A percentile compares a stretch with the other conserved stretches of the same genome.
Conservation (phyloP, 129 eudicot species). For the Pulicaria dysenterica region DNA sequence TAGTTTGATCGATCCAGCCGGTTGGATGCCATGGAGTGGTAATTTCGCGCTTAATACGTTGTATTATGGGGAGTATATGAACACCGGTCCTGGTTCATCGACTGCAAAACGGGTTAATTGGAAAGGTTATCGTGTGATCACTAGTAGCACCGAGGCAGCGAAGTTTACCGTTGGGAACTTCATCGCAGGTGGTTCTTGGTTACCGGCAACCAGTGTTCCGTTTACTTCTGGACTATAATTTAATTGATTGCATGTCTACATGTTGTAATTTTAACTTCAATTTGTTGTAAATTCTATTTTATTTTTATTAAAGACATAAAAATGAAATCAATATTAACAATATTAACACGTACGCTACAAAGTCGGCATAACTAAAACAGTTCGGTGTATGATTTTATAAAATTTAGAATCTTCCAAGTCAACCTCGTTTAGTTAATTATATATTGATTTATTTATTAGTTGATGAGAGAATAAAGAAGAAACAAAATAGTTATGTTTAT, state of each 20-base stretch:
- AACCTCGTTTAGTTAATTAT: too few relatives aligned
- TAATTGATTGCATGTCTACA: neutral
- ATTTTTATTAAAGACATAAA: too few relatives aligned
- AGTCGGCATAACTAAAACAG: too few relatives aligned
- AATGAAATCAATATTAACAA: too few relatives aligned
- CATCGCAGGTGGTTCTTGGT: conserved; percentile 58
- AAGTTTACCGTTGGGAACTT: conserved; percentile 54
- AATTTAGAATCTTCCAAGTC: too few relatives aligned
- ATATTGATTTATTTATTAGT: too few relatives aligned
- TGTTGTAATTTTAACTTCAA: neutral
- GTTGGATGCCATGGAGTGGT: conserved; percentile 66
- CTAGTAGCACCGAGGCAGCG: conserved; percentile 43
- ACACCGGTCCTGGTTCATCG: conserved; percentile 55
- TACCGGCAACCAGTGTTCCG: conserved; percentile 56
- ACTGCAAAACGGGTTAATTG: conserved; percentile 55
- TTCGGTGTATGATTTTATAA: too few relatives aligned
- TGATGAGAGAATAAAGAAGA: too few relatives aligned
- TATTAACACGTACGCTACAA: too few relatives aligned
- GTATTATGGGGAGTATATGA: conserved; percentile 60
- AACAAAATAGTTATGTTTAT: too few relatives aligned
- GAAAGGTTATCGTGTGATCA: conserved; percentile 58
- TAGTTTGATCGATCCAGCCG: conserved; percentile 50
- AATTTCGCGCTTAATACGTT: conserved; percentile 47
- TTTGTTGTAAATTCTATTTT: too few relatives aligned
- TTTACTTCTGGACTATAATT: conserved; percentile 50